Base-by-base conservation (phyloP, 257 asterid species). In the Nicotiana obtusifolia region DNA sequence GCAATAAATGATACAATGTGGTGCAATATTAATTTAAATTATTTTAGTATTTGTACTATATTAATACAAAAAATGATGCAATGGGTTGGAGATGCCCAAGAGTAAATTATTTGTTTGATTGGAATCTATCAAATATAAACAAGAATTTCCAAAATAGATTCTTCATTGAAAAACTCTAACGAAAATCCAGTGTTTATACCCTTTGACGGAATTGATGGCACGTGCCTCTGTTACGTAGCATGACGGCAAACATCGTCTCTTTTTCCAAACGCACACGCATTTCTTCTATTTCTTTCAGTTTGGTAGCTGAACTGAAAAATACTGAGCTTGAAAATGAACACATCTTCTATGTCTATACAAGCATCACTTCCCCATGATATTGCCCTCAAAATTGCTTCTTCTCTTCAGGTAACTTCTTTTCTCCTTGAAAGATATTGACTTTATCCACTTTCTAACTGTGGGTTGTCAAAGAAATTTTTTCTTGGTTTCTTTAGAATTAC, bases 331-430 rank as follows among this genome's bases (percentile, higher is more conserved):
- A 2, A 41, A 41, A 44, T 71, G 60, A 53, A 73, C 35, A 1
- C 16, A 52, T 1, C 15, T 47, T 22, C 60, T 19, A 47, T 49
- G 61, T 59, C 60, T 17, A 54, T 88, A 44, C 92, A 87, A 81
- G 86, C 84, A 75, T 89, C 91, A 61, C 88, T 95, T 56, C 97
- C 99, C 5, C 44, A 86, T 54, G 99, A 95, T 90, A 83, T 93
- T 41, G 86, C 93, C 83, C 88, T 93, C 85, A 89, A 91, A 83
- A 90, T 93, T 17, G 93, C 89, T 84, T 93, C 95, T 64, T 89
- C 93, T 49, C 97, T 95, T 11, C 90, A 89, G 91, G 97, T 90
- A 56, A 73, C 57, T 67, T 81, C n/a, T 41, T 53, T 78, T 80
- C 10, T 26, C 16, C 76, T 77, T 61, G 41, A 65, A 35, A 61